Evolutionary conservation across 805 yeast genomes (phyloP).

Genomic region (Dipodascopsis uninucleata): DNA sequence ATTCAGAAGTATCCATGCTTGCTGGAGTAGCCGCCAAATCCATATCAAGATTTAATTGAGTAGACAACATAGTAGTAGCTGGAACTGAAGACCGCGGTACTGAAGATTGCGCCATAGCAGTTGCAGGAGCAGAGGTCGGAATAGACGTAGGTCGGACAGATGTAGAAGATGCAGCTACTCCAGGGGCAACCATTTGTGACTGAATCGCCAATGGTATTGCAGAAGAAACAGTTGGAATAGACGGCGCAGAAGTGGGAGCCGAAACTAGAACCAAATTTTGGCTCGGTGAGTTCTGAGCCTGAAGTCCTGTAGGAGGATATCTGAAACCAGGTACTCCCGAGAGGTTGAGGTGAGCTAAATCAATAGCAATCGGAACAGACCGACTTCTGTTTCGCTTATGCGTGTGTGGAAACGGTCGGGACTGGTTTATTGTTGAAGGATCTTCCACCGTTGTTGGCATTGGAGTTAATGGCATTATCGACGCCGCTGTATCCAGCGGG

Average conservation of each 20-base stretch:
- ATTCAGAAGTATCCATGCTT: too few species aligned
- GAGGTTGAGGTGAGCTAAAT: constrained; percentile 14
- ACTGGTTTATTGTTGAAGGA: not conserved
- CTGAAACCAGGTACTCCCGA: constrained; percentile 3
- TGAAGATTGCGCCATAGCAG: not conserved
- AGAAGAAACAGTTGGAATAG: too few species aligned
- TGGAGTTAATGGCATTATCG: not conserved
- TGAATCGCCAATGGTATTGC: too few species aligned
- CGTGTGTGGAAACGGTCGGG: constrained; percentile 1
- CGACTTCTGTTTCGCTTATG: constrained; percentile 26
- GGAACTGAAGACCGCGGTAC: not conserved
- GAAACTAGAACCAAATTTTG: too few species aligned
- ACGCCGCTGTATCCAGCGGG: constrained; percentile 12
- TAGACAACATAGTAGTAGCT: not conserved
- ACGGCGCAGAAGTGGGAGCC: constrained; percentile 1
- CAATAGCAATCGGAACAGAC: constrained; percentile 24
- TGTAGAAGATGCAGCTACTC: too few species aligned
- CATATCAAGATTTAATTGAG: not conserved
- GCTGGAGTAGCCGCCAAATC: not conserved
- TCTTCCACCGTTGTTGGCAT: not conserved
- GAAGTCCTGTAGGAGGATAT: not conserved
- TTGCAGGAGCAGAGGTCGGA: not conserved
- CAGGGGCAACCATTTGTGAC: too few species aligned
- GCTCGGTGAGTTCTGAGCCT: too few species aligned
- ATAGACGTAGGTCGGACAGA: not conserved